These are phyloP conservation scores for Aureobasidium subglaciale DNA, from an alignment of 2,329 filamentous ascomycete species.

Conservation along the genomic window DNA sequence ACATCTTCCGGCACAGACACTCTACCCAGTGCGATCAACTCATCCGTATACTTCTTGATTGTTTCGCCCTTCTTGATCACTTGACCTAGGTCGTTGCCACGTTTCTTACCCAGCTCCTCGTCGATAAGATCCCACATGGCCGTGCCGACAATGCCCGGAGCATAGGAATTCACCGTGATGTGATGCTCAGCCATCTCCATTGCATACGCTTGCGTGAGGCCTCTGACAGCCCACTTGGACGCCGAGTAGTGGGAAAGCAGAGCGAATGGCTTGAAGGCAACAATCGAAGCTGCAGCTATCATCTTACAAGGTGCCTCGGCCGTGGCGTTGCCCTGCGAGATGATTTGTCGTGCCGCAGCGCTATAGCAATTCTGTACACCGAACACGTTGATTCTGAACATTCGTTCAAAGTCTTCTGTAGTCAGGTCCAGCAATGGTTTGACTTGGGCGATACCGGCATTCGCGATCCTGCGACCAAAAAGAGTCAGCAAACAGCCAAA, in stretches of 20 bases:
- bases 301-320: slow-evolving; percentile 38
- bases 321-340: slow-evolving; percentile 48
- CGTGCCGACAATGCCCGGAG: slow-evolving; percentile 60
- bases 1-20: slow-evolving; percentile 58
- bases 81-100: slow-evolving; percentile 45
- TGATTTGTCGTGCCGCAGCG: slow-evolving; percentile 58
- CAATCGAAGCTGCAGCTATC: slow-evolving; percentile 43
- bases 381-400: slow-evolving; percentile 59
- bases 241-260: slow-evolving; percentile 57
- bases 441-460: slow-evolving; percentile 56
- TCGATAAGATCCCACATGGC: slow-evolving; percentile 65
- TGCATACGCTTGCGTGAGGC: slow-evolving; percentile 58
- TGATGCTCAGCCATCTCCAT: slow-evolving; percentile 58
- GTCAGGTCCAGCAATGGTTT: slow-evolving; percentile 50
- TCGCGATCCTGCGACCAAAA: slow-evolving; percentile 43
- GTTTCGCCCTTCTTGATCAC: slow-evolving; percentile 32
- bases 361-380: slow-evolving; percentile 61
- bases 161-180: slow-evolving; percentile 62
- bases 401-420: slow-evolving; percentile 49
- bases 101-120: slow-evolving; percentile 48
- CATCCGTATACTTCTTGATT: slow-evolving; percentile 47
- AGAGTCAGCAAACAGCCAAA: neutral
- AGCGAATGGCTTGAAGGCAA: slow-evolving; percentile 53
- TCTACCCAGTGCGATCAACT: slow-evolving; percentile 51
- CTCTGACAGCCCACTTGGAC: slow-evolving; percentile 60